phyloP scores from a whole-genome alignment of 805 yeast genomes.

The Saturnispora zaruensis region DNA sequence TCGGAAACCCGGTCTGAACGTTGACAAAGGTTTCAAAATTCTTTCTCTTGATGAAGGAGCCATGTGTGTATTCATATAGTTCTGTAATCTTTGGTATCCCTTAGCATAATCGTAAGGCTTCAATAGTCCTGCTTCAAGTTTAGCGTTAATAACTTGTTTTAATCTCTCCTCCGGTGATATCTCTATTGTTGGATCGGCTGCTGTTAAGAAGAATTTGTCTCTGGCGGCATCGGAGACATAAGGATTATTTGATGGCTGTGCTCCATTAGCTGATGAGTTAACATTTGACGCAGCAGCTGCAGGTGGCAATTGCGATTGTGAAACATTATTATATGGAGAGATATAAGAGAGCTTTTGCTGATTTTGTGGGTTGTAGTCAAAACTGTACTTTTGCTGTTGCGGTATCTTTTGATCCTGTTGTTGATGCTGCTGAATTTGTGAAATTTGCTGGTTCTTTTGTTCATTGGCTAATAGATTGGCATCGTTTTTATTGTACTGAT shows the following conservation, averaged over 20 bases:
- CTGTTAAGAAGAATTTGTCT: conserved; percentile 89
- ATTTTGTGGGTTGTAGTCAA: conserved; percentile 6
- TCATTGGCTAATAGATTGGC: neutral
- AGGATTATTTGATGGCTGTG: conserved; percentile 14
- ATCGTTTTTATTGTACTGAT: neutral
- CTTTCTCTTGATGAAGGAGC: conserved; percentile 73
- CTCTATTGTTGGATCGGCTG: conserved; percentile 94
- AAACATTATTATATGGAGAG: neutral
- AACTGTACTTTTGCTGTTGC: conserved; percentile 5
- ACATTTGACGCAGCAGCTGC: neutral
- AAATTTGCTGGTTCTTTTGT: conserved; percentile 3
- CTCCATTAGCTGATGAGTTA: neutral
- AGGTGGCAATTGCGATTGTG: neutral
- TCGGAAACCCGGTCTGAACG: conserved; percentile 85
- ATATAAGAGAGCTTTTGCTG: conserved; percentile 4
- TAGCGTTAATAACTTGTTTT: conserved; percentile 90
- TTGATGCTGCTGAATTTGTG: conserved; percentile 5
- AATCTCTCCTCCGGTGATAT: conserved; percentile 89
- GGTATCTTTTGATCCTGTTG: conserved; percentile 8
- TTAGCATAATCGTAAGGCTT: conserved; percentile 91
- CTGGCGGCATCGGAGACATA: conserved; percentile 66
- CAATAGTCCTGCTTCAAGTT: conserved; percentile 83
- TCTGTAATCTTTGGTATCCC: conserved; percentile 84
- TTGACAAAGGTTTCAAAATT: conserved; percentile 73
- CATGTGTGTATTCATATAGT: conserved; percentile 91